Conservation (phyloP, 2,329 filamentous ascomycete species). For the Hypomyces perniciosus region DNA sequence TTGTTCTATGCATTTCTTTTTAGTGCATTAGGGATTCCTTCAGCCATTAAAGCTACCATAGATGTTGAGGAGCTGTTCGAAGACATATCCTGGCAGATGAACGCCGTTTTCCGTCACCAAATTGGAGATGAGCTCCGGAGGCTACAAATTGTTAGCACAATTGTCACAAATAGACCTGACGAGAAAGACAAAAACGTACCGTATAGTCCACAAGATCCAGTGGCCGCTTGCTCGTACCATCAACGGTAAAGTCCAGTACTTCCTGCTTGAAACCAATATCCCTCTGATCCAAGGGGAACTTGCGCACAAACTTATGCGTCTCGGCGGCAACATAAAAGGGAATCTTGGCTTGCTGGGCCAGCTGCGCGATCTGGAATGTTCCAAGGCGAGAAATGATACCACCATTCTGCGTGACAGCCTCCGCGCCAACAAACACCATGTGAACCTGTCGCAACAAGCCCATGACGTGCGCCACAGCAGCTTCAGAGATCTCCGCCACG, state of each 20-base stretch:
- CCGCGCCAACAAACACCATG: conserved; percentile 61
- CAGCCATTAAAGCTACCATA: conserved; percentile 38
- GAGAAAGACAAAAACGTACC: conserved; percentile 33
- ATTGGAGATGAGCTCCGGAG: conserved; percentile 62
- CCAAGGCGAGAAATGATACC: conserved; percentile 87
- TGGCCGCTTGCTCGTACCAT: conserved; percentile 38
- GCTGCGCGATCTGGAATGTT: conserved; percentile 74
- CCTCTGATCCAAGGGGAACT: conserved; percentile 76
- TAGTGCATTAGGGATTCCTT: conserved; percentile 10
- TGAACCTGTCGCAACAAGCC: conserved; percentile 51
- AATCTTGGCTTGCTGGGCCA: conserved; percentile 64
- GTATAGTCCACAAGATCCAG: conserved; percentile 65
- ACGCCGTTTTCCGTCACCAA: conserved; percentile 73
- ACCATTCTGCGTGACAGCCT: conserved; percentile 90
- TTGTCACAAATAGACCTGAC: not conserved
- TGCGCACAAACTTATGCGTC: conserved; percentile 91
- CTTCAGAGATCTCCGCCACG: conserved; percentile 56
- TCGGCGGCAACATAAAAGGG: conserved; percentile 90
- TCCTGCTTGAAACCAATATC: conserved; percentile 75
- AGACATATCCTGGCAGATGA: conserved; percentile 62
- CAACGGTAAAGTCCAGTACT: conserved; percentile 65
- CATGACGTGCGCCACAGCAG: conserved; percentile 75
- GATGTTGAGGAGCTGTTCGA: conserved; percentile 64
- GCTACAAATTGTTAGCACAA: conserved; percentile 36
- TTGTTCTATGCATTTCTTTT: not conserved